phyloP scores from a whole-genome alignment of 2,329 filamentous ascomycete species.

The Cercospora berteroae region DNA sequence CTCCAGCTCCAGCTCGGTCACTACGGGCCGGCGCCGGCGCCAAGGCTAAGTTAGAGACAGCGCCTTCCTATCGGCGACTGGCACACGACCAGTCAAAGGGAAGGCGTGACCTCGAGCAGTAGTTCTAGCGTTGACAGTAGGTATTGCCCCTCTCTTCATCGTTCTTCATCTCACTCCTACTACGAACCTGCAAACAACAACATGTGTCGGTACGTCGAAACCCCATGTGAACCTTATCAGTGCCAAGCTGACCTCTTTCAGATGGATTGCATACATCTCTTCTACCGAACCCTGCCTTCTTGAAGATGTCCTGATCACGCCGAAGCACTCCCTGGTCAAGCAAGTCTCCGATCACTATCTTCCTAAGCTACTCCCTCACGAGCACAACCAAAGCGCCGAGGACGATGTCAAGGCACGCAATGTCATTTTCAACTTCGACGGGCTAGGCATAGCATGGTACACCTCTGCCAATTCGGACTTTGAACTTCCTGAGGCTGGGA shows the following conservation, averaged over 20 bases:
- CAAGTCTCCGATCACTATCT: slow-evolving; percentile 56
- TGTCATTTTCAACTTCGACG: slow-evolving; percentile 55
- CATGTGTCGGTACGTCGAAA: slow-evolving; percentile 37
- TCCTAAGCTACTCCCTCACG: slow-evolving; percentile 52
- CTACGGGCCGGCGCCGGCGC: not conserved
- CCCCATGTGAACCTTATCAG: slow-evolving; percentile 35
- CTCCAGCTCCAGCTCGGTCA: not conserved
- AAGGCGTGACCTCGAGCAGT: not conserved
- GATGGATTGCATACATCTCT: slow-evolving; percentile 58
- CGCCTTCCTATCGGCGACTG: not conserved
- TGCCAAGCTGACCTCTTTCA: slow-evolving; percentile 25
- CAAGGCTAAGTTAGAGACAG: not conserved
- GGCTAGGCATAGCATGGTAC: slow-evolving; percentile 57
- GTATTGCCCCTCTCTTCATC: not conserved
- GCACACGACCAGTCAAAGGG: not conserved
- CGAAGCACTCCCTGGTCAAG: slow-evolving; percentile 45
- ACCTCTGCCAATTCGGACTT: slow-evolving; percentile 47
- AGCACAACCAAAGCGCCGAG: slow-evolving; percentile 44
- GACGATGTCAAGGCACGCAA: slow-evolving; percentile 51
- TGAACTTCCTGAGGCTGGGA: slow-evolving; percentile 32
- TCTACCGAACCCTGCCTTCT: slow-evolving; percentile 54
- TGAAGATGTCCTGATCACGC: slow-evolving; percentile 54
- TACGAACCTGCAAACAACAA: not conserved
- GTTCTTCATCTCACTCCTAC: not conserved
- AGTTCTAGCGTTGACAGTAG: not conserved